phyloP scores from a whole-genome alignment of 2,329 filamentous ascomycete genomes.

The Diplodia corticola region DNA sequence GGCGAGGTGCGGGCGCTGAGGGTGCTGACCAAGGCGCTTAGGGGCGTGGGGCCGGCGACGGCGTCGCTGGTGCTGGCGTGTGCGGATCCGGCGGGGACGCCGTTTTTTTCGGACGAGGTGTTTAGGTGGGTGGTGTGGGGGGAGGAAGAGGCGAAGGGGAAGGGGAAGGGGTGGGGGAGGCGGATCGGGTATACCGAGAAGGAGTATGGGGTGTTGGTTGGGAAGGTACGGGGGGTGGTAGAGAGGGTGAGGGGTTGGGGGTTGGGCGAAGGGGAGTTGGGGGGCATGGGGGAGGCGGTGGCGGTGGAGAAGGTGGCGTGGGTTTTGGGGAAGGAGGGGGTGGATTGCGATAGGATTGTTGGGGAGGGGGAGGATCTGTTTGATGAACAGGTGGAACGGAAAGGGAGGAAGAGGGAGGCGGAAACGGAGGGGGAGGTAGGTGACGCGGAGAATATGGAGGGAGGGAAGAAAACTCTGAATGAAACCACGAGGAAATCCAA shows the following conservation, averaged over 20 bases:
- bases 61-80: conserved; percentile 72
- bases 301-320: conserved; percentile 72
- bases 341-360: conserved; percentile 28
- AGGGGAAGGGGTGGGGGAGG: conserved; percentile 45
- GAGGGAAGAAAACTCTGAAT: neutral
- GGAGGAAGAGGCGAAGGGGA: conserved; percentile 46
- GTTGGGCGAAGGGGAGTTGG: conserved; percentile 50
- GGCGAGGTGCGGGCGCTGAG: neutral
- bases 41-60: conserved; percentile 76
- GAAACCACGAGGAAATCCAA: conserved; percentile 21
- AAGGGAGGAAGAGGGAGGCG: neutral
- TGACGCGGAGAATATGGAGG: neutral
- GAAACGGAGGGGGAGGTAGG: neutral
- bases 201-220: conserved; percentile 64
- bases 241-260: conserved; percentile 69
- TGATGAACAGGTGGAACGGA: neutral
- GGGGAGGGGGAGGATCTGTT: neutral
- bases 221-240: conserved; percentile 44
- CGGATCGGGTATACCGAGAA: conserved; percentile 68
- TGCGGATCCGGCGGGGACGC: conserved; percentile 57
- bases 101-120: conserved; percentile 81
- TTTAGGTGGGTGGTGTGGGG: conserved; percentile 69
- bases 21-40: conserved; percentile 52
- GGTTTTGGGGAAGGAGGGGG: conserved; percentile 57
- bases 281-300: conserved; percentile 53